These are phyloP conservation scores for Coemansia sp. DNA, from an alignment of 192 early-diverging fungal species.

Conservation along the genomic window DNA sequence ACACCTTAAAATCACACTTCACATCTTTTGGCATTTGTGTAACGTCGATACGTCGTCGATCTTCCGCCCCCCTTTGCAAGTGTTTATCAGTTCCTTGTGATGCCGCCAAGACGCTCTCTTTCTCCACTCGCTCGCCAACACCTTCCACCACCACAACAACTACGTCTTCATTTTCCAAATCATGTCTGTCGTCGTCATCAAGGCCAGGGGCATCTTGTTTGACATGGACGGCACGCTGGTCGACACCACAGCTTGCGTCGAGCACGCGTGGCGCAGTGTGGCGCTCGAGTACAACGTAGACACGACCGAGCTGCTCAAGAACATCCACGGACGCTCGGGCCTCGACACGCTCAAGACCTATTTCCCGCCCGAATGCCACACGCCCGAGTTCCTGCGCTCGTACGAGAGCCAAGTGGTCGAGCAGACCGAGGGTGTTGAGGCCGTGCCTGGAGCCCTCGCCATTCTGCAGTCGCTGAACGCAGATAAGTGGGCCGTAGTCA, in stretches of 20 bases:
- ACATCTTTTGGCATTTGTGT: background rate
- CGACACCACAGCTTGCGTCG: conserved; percentile 38
- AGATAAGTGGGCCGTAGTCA: conserved; percentile 41
- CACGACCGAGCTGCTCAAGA: conserved; percentile 4
- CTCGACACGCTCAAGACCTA: conserved; percentile 25
- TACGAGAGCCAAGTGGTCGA: conserved; percentile 19
- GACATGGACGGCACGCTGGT: conserved; percentile 54
- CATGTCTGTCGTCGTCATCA: conserved; percentile 10
- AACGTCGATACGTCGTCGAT: too few relatives aligned
- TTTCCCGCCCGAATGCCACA: conserved; percentile 28
- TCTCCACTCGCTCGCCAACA: background rate
- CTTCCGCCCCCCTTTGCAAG: too few relatives aligned
- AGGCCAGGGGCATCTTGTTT: conserved; percentile 37
- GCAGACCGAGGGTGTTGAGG: conserved; percentile 21
- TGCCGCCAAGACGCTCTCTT: too few relatives aligned
- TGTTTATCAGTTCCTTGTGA: too few relatives aligned
- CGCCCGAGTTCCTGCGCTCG: conserved; percentile 10
- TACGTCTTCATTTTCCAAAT: background rate
- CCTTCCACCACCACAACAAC: background rate
- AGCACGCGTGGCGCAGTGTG: conserved; percentile 28
- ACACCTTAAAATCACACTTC: background rate
- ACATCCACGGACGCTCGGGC: conserved; percentile 36
- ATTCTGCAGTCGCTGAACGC: conserved; percentile 5
- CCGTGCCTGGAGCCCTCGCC: conserved; percentile 32
- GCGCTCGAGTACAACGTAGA: conserved; percentile 24